Base-by-base conservation (phyloP, 1,139 yeast genomes). In the Taphrina populina region DNA sequence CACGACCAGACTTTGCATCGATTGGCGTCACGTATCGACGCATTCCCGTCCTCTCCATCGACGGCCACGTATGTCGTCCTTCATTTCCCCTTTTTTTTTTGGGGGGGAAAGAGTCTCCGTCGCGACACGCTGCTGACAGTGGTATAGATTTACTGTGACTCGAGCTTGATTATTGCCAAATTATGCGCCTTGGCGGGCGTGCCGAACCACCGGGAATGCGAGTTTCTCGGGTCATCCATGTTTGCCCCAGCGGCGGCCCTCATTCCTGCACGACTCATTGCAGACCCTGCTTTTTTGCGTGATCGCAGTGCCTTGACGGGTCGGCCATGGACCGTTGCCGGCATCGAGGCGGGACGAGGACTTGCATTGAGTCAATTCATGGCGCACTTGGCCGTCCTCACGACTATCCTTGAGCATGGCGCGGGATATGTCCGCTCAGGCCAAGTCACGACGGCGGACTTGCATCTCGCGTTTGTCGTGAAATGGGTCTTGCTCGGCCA, bases 1-100 rank as follows among this genome's bases (percentile, higher is more conserved):
- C 56, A 2, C 47, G 56, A 7, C 49, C 56, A 13, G 56, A 52
- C 36, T 20, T 52, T 6, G 19, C 35, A 8, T 21, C 36, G 19
- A 17, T 39, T 11, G 56, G 56, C 30, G 35, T 52, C 49, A 41
- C 43, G 11, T 52, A 52, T 24, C 49, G 56, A 2, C 49, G 56
- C 24, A 52, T 52, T 20, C 56, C 56, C 2, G 10, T 52, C 30
- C 29, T 41, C 26, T 15, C 41, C 11, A 41, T 52, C 29, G 56
- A 49, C 29, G 54, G 54, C 2, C 37, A 49, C 39, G 37, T 36
- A 36, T 7, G 41, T 6, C 10, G 7, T 7, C 7, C 10, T 19
- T 13, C 24, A 8, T 24, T 7, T 15, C 24, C 21, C 41, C 10
- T 10, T 33, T n/a, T n/a, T n/a, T n/a, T n/a, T n/a, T n/a, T n/a